Evolutionary conservation across 2,329 filamentous ascomycete genomes (phyloP).

Genomic region (Colletotrichum truncatum): DNA sequence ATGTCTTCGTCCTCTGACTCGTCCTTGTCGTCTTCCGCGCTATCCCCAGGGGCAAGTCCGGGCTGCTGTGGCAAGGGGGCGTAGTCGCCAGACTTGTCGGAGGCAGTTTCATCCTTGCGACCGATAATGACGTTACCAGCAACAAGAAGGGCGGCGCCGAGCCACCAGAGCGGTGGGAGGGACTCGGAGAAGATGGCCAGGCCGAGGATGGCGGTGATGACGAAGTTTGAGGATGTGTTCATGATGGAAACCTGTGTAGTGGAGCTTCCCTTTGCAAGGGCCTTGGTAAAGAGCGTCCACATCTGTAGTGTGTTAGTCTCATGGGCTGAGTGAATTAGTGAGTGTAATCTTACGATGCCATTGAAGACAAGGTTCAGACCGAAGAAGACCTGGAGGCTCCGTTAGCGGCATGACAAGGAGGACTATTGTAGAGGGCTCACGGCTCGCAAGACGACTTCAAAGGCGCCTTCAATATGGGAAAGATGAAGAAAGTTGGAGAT

Average conservation of each 20-base stretch:
- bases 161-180: slow-evolving; percentile 79
- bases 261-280: slow-evolving; percentile 76
- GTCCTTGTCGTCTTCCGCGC: slow-evolving; percentile 32
- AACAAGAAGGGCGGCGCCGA: slow-evolving; percentile 76
- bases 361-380: slow-evolving; percentile 79
- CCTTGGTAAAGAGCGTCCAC: slow-evolving; percentile 85
- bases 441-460: slow-evolving; percentile 59
- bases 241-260: slow-evolving; percentile 84
- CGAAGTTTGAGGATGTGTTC: slow-evolving; percentile 85
- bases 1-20: slow-evolving; percentile 44
- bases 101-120: slow-evolving; percentile 65
- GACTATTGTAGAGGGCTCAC: slow-evolving; percentile 46
- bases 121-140: slow-evolving; percentile 83
- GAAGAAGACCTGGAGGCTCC: slow-evolving; percentile 71
- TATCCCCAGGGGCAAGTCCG: slow-evolving; percentile 9
- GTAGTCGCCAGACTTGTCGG: slow-evolving; percentile 39
- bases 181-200: slow-evolving; percentile 75
- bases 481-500: slow-evolving; percentile 57
- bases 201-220: slow-evolving; percentile 79
- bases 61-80: slow-evolving; percentile 39
- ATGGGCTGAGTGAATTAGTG: background rate
- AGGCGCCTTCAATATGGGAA: slow-evolving; percentile 45
- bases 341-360: slow-evolving; percentile 62
- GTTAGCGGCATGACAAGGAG: slow-evolving; percentile 3
- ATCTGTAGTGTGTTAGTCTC: slow-evolving; percentile 55